Base-by-base conservation (phyloP, 179 eudicot genomes). In the Beta lomatogona region DNA sequence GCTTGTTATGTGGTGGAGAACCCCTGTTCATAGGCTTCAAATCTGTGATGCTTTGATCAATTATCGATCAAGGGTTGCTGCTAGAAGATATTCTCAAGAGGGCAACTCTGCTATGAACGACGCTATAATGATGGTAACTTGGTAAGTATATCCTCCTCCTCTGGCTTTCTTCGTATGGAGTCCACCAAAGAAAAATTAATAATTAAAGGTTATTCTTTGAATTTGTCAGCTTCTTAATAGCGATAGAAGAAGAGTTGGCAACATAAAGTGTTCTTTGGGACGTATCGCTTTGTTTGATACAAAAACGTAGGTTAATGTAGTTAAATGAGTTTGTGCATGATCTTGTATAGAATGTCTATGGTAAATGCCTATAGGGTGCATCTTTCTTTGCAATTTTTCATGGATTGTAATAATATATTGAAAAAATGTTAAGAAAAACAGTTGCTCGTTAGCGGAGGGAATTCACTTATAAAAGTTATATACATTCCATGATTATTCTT, bases 71-170 rank as follows among this genome's bases (percentile, higher is more conserved):
- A 71, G 75, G 45, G 28, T 13, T 67, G 61, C 70, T 67, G 10
- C 75, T 66, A 14, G 46, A 12, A 77, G 22, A 25, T 65, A 13
- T 19, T 81, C 46, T 41, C 11, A 28, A 70, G 18, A 44, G 53
- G 19, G 31, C 54, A 52, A 64, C 28, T 21, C 65, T 22, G 46
- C 46, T 25, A 66, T 44, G 63, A 11, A 78, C 25, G 79, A 22
- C 63, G 3, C 77, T 11, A 36, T 48, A 44, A 73, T 11, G 52
- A 77, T 36, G 41, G 41, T 36, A 36, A 36, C 41, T 36, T 52
- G 75, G 78, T 78, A 57, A 73, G 55, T 31, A 44, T 67, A 25
- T 28, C 45, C 59, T 5, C 63, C 55, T 77, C 28, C 25, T 57
- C 11, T 28, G 21, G 57, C 13, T 15, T 45, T n/a, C 48, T 45